These are phyloP conservation scores for Crepidotus variabilis DNA, from an alignment of 768 basidiomycete genomes.

Conservation along the genomic window DNA sequence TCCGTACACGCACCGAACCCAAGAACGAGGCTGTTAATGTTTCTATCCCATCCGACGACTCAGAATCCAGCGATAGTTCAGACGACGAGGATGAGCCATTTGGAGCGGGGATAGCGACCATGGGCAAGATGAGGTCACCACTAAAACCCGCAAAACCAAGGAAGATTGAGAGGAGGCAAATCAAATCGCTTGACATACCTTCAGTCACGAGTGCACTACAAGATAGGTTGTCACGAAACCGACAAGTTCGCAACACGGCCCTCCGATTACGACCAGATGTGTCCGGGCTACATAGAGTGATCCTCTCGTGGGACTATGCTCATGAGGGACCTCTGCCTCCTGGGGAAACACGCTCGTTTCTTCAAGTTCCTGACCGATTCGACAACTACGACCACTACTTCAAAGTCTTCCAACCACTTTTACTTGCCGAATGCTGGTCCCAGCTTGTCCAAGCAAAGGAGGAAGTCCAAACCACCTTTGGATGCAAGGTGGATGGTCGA, in stretches of 20 bases:
- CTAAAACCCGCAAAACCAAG: slow-evolving; percentile 42
- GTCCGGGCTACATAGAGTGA: slow-evolving; percentile 65
- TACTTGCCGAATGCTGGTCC: slow-evolving; percentile 89
- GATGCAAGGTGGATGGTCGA: slow-evolving; percentile 64
- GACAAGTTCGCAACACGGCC: slow-evolving; percentile 58
- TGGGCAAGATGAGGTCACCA: slow-evolving; percentile 57
- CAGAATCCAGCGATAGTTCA: slow-evolving; percentile 44
- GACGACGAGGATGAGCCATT: slow-evolving; percentile 45
- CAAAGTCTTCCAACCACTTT: slow-evolving; percentile 75
- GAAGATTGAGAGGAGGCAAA: slow-evolving; percentile 53
- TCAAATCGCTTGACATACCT: slow-evolving; percentile 59
- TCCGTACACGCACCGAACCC: slow-evolving; percentile 10
- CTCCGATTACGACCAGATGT: slow-evolving; percentile 82
- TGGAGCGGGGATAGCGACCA: slow-evolving; percentile 44
- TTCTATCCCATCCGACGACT: slow-evolving; percentile 20
- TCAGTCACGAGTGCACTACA: slow-evolving; percentile 39
- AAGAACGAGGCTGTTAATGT: slow-evolving; percentile 27
- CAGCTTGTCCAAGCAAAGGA: slow-evolving; percentile 80
- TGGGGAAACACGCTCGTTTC: slow-evolving; percentile 30
- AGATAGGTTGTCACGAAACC: slow-evolving; percentile 50
- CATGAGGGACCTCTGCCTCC: slow-evolving; percentile 64
- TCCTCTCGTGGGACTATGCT: slow-evolving; percentile 87
- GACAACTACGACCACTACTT: slow-evolving; percentile 62
- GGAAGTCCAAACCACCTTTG: slow-evolving; percentile 47
- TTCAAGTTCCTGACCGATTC: slow-evolving; percentile 65